Base-by-base conservation (phyloP, 495 filamentous ascomycete species). In the Penicillium samsonianum region DNA sequence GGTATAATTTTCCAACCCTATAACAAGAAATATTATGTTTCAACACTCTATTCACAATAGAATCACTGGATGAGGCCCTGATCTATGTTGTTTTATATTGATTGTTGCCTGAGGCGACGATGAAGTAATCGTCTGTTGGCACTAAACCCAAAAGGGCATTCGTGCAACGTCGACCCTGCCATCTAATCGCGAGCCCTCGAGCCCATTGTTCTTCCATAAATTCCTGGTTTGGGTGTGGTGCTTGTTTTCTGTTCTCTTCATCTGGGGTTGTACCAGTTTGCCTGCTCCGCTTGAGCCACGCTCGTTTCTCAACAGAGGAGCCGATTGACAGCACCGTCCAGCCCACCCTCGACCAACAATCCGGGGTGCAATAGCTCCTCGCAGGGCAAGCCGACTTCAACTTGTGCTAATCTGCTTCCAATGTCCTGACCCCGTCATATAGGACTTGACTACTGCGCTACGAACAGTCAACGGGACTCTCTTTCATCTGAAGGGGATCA, bases 111-210 rank as follows among this genome's bases (percentile, higher is more conserved):
- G 35, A 55, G 43, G 43, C 38, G n/a, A 19, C 43, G 22, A 38
- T 52, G 38, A 52, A 55, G 53, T 55, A 55, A 55, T 55, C 53
- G 28, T 23, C 16, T 37, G 19, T 57, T 37, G 12, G 17, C 48
- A 40, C 55, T 58, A 58, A 52, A 22, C 55, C 55, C 22, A 17
- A 58, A 52, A 7, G 22, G 40, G 47, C 22, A 44, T 40, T 10
- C 47, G 53, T 52, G 55, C 55, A 58, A 58, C 55, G 54, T 57
- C 54, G 54, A 57, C 54, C 54, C 54, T 57, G 54, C 54, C 54
- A 57, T 57, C 54, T 50, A 45, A 55, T 55, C 26, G 41, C 14
- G 22, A 48, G 31, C 14, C 50, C 23, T 42, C 45, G n/a, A 57
- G 35, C 42, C 44, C 35, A 25, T 58, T 35, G 25, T 25, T 58